These are phyloP conservation scores for Salmacisia buchloeana DNA, from an alignment of 1,284 basidiomycete genomes.

Conservation along the genomic window DNA sequence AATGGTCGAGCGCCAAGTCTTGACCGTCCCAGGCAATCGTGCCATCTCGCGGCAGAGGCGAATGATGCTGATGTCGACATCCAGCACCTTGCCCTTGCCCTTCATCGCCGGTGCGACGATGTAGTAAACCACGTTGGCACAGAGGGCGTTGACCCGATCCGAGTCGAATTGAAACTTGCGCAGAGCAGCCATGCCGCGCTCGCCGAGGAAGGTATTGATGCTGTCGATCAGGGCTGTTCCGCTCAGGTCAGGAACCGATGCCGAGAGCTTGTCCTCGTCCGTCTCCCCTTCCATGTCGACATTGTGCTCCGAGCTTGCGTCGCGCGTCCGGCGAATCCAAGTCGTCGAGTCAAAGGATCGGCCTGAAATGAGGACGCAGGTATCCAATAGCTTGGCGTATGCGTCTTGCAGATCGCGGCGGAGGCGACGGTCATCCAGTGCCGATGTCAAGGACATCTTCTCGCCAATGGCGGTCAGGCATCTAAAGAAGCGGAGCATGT, in stretches of 20 bases:
- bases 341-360: conserved; percentile 69
- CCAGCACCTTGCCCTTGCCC: conserved; percentile 52
- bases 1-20: conserved; percentile 77
- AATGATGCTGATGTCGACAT: conserved; percentile 57
- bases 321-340: conserved; percentile 63
- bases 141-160: conserved; percentile 73
- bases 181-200: conserved; percentile 67
- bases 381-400: conserved; percentile 77
- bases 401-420: conserved; percentile 90
- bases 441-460: conserved; percentile 73
- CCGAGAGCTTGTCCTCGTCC: conserved; percentile 60
- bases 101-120: conserved; percentile 75
- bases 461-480: conserved; percentile 74
- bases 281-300: conserved; percentile 38
- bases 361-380: conserved; percentile 68
- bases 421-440: conserved; percentile 78
- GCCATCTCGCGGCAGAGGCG: conserved; percentile 67
- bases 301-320: not conserved
- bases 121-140: conserved; percentile 78
- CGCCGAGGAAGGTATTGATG: conserved; percentile 71
- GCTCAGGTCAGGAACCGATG: conserved; percentile 5
- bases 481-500: conserved; percentile 71
- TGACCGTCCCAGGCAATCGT: conserved; percentile 69
- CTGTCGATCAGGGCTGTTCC: conserved; percentile 18
- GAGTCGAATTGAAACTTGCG: conserved; percentile 75